Conservation (phyloP, 257 asterid species). For the Salvia splendens region DNA sequence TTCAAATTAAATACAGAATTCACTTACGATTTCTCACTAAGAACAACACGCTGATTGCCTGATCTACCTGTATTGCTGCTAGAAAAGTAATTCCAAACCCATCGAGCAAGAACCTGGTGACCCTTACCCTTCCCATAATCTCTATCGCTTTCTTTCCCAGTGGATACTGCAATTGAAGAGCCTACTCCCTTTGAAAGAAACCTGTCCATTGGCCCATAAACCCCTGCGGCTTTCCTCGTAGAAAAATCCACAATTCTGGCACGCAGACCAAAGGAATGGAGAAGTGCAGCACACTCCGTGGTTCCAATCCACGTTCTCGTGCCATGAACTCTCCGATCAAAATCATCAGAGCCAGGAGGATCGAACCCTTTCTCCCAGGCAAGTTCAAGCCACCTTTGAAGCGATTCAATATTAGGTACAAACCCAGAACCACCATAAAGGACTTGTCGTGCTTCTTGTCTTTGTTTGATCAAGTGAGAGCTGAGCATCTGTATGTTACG, state of each 20-base stretch:
- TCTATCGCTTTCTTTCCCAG: conserved; percentile 27
- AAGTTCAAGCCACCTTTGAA: conserved; percentile 84
- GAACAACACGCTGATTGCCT: conserved; percentile 52
- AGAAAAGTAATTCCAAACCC: conserved; percentile 90
- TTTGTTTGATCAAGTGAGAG: conserved; percentile 70
- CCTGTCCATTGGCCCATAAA: conserved; percentile 84
- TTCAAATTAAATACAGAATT: conserved; percentile 6
- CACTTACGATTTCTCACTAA: conserved; percentile 78
- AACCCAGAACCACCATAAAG: conserved; percentile 83
- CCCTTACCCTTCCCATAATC: conserved; percentile 46
- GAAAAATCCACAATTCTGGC: conserved; percentile 80
- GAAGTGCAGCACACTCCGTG: conserved; percentile 85
- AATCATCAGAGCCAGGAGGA: conserved; percentile 62
- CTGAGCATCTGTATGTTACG: conserved; percentile 95
- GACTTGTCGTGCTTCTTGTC: conserved; percentile 55
- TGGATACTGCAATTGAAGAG: conserved; percentile 26
- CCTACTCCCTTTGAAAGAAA: conserved; percentile 53
- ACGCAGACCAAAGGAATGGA: conserved; percentile 85
- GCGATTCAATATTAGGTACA: conserved; percentile 72
- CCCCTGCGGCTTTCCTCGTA: conserved; percentile 43
- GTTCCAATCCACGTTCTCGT: conserved; percentile 85
- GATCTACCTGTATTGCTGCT: conserved; percentile 40
- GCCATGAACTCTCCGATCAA: conserved; percentile 61
- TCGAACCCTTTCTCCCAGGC: conserved; percentile 91
- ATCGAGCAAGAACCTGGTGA: conserved; percentile 60